Evolutionary conservation across 257 asterid species (phyloP).

Genomic region (Nicotiana benthamiana): DNA sequence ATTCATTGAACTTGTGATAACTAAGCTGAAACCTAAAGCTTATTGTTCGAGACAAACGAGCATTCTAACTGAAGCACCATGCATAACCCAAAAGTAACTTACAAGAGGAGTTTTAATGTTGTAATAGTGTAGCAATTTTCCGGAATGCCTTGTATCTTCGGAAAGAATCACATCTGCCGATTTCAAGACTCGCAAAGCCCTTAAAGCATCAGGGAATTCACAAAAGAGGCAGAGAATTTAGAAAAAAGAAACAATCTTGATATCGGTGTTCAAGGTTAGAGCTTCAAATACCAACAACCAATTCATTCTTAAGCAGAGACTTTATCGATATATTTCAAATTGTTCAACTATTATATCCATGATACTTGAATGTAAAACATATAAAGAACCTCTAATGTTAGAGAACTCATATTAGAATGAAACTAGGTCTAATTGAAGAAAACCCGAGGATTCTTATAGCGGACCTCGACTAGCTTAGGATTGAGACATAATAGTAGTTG

Average conservation of each 20-base stretch:
- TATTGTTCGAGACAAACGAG: conserved; percentile 22
- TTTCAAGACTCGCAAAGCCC: conserved; percentile 75
- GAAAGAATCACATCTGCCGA: conserved; percentile 85
- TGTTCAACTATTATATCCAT: background rate
- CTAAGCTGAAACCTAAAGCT: conserved; percentile 71
- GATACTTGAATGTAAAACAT: background rate
- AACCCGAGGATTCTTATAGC: background rate
- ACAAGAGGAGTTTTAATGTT: conserved; percentile 85
- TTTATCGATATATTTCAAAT: background rate
- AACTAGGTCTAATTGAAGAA: background rate
- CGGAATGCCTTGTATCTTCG: conserved; percentile 93
- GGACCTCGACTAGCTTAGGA: background rate
- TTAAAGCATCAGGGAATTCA: conserved; percentile 20
- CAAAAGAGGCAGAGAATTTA: background rate
- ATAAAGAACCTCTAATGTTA: background rate
- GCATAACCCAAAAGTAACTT: conserved; percentile 25
- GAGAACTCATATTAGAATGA: background rate
- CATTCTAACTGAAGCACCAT: background rate
- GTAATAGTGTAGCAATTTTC: conserved; percentile 79
- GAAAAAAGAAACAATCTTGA: background rate
- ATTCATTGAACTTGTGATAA: conserved; percentile 90
- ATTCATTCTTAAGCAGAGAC: background rate
- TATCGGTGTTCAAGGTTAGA: background rate
- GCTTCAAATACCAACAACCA: background rate
- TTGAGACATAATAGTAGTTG: background rate